Percentiles rank a stretch among this genome's conserved stretches.
These are phyloP conservation scores for Carex myosuroides DNA, from an alignment of 176 grass and related monocot species.

Conservation along the genomic window DNA sequence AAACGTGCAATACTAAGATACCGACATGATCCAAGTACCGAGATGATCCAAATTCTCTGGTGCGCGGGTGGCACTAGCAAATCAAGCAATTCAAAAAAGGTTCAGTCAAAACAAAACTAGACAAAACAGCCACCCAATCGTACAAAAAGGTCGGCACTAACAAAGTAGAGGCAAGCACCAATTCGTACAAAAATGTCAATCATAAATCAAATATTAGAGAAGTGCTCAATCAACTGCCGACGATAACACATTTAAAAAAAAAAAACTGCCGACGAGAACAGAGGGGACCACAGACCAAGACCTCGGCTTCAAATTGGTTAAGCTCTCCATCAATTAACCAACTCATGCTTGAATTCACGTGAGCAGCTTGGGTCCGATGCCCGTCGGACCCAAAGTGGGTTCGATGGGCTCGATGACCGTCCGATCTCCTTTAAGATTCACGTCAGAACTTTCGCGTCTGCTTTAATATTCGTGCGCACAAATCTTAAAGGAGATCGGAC, in stretches of 20 bases:
- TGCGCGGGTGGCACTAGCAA: not conserved
- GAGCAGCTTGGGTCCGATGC: no score
- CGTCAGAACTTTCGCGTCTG: no score
- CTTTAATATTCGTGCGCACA: no score
- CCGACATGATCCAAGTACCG: no score
- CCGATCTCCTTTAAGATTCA: no score
- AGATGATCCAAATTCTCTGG: no score
- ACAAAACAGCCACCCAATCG: not conserved
- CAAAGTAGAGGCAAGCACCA: not conserved
- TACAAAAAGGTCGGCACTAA: not conserved
- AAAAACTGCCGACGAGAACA: not conserved
- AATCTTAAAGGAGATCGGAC: no score
- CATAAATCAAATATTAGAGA: not conserved
- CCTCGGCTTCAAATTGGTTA: not conserved
- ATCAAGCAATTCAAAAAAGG: not conserved
- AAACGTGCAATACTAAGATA: no score
- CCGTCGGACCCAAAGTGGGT: no score
- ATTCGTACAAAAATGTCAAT: not conserved
- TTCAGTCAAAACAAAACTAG: not conserved
- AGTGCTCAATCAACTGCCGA: not conserved
- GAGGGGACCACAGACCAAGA: not conserved
- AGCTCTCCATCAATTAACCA: not conserved
- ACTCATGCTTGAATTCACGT: not conserved
- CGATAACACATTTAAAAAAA: not conserved
- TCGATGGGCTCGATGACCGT: no score